A percentile compares a stretch with the other conserved stretches of the same genome.
Evolutionary conservation across 306 rosid genomes (phyloP).

Genomic region (Ochetophila trinervis): DNA sequence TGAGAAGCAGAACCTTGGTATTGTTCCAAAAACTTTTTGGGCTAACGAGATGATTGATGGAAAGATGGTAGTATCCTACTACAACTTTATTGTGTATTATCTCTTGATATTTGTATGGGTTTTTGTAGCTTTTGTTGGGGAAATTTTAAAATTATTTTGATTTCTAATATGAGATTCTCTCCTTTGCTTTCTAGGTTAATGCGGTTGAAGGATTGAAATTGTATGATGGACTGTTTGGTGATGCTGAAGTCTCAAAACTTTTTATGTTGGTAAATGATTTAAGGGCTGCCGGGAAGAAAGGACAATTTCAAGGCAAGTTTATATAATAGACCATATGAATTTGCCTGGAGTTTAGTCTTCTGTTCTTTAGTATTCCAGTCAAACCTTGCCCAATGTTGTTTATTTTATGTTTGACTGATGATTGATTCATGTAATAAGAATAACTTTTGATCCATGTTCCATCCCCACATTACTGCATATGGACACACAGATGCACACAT

Average conservation of each 20-base stretch:
- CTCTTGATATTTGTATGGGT: conserved; percentile 9
- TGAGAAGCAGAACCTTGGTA: conserved; percentile 41
- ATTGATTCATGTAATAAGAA: too few species aligned
- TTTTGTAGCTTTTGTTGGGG: neutral
- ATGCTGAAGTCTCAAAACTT: conserved; percentile 59
- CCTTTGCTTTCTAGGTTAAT: conserved; percentile 54
- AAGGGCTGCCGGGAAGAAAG: conserved; percentile 66
- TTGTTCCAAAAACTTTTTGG: conserved; percentile 51
- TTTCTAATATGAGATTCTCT: conserved; percentile 18
- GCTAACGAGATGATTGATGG: conserved; percentile 62
- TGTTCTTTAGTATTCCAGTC: neutral
- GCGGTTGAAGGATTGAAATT: conserved; percentile 77
- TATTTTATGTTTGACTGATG: neutral
- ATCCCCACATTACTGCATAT: too few species aligned
- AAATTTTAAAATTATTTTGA: neutral
- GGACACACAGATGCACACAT: too few species aligned
- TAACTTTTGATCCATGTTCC: too few species aligned
- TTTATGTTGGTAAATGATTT: conserved; percentile 62
- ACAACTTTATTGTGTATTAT: conserved; percentile 4
- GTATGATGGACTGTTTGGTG: conserved; percentile 53
- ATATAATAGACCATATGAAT: neutral
- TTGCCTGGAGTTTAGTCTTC: neutral
- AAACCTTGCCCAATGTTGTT: neutral
- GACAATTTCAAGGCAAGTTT: conserved; percentile 71
- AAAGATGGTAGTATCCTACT: conserved; percentile 55